Conservation (phyloP, 805 yeast species). For the Hanseniaspora valbyensis region DNA sequence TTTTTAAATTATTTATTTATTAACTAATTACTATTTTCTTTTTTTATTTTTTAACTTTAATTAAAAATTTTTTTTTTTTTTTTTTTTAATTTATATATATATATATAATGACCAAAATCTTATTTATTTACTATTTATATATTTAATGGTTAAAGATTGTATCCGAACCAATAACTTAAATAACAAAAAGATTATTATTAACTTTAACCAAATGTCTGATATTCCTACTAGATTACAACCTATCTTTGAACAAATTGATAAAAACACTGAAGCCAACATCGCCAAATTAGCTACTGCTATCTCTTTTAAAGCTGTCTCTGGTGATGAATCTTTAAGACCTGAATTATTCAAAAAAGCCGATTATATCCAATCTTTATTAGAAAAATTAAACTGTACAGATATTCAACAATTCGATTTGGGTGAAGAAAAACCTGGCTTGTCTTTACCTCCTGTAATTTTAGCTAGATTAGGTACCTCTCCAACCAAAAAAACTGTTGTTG, state of each 20-base stretch:
- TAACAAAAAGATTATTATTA: neutral
- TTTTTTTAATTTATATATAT: too few species aligned
- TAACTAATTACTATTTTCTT: too few species aligned
- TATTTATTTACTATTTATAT: too few species aligned
- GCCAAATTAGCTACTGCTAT: conserved; percentile 71
- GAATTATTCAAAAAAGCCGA: conserved; percentile 83
- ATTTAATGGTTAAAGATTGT: neutral
- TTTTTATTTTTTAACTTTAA: too few species aligned
- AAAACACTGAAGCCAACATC: conserved; percentile 63
- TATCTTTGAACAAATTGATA: conserved; percentile 50
- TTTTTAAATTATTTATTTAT: too few species aligned
- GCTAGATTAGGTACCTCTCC: conserved; percentile 80
- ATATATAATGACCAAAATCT: neutral
- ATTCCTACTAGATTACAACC: conserved; percentile 15
- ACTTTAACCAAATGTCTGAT: conserved; percentile 12
- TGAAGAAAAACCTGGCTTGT: conserved; percentile 70
- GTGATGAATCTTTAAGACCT: conserved; percentile 80
- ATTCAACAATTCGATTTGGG: conserved; percentile 77
- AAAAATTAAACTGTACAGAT: conserved; percentile 65
- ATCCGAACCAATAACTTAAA: neutral
- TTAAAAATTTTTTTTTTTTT: too few species aligned
- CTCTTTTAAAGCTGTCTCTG: conserved; percentile 87
- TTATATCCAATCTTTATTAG: conserved; percentile 61
- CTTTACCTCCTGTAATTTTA: conserved; percentile 89
- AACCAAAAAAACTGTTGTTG: conserved; percentile 58